Conservation (phyloP, 306 rosid species). For the Casuarina equisetifolia region DNA sequence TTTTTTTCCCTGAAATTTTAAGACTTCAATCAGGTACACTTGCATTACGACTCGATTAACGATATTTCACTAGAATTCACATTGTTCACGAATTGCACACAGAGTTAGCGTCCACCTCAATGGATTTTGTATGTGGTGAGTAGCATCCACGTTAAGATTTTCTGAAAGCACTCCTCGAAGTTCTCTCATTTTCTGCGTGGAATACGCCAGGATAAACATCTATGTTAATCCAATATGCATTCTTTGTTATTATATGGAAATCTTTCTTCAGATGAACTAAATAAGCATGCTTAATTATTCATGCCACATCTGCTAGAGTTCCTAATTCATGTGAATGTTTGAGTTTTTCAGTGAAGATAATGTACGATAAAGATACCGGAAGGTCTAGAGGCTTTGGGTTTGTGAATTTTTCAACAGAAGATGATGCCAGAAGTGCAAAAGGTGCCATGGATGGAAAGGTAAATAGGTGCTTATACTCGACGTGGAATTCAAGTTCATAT, state of each 20-base stretch:
- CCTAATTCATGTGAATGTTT: slow-evolving; percentile 16
- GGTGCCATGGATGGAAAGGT: slow-evolving; percentile 97
- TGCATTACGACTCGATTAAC: neutral
- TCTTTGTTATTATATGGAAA: neutral
- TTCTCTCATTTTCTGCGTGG: neutral
- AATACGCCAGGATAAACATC: neutral
- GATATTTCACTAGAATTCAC: neutral
- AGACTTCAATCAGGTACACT: neutral
- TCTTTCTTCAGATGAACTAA: neutral
- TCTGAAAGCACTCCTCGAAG: neutral
- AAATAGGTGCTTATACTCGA: neutral
- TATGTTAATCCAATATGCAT: neutral
- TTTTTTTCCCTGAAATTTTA: neutral
- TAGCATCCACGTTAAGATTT: neutral
- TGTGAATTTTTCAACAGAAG: slow-evolving; percentile 64
- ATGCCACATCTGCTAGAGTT: neutral
- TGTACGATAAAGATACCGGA: slow-evolving; percentile 82
- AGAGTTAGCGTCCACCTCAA: neutral
- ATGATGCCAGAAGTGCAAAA: slow-evolving; percentile 70
- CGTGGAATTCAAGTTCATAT: neutral
- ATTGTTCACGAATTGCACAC: too few species aligned
- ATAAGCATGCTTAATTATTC: neutral
- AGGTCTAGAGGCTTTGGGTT: slow-evolving; percentile 93
- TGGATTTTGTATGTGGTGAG: neutral
- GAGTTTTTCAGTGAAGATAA: slow-evolving; percentile 55